Evolutionary conservation across 768 basidiomycete genomes (phyloP), one percentile per base, ranked within the genome.

Genomic region (Tylopilus sp.): DNA sequence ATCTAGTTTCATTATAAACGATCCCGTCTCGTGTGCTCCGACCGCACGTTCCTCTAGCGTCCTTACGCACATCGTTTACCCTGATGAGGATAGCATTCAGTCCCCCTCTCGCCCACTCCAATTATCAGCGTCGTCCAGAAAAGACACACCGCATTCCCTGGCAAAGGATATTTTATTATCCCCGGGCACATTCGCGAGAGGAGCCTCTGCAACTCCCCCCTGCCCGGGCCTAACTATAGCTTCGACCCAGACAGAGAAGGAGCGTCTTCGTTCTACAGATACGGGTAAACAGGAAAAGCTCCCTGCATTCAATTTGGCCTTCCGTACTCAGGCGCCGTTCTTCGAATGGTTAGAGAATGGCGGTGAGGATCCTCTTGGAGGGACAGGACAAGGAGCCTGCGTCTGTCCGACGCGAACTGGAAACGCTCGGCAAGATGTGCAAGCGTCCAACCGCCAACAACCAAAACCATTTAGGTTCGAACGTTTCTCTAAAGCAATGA

Each of bases 311-410:
- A 87, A 86, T 62, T 74, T 84, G 59, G 89, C 88, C 12, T 89
- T 90, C 61, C 72, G 74, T 1, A 80, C 71, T 33, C 63, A 61
- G 42, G 73, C 72, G 7, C 78, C 78, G 2, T 89, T 79, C 62
- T 91, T 90, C 58, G 81, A 79, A 19, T 91, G 89, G 89, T 72
- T 91, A 7, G 89, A 90, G 66, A 80, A 80, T 19, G 76, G 77
- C 22, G 76, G 73, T 26, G 65, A 72, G 48, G 68, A 68, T 26
- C 61, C 53, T 3, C 61, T 59, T 2, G 63, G 61, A 29, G 63
- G 61, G 29, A 66, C 59, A 0, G 67, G 67, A 5, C 42, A 51
- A 22, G 55, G 58, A 2, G 62, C 70, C 21, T 49, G 61, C 11
- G 28, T 29, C 33, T n/a, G 16, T 22, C 9, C 22, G 26, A 30